Evolutionary conservation across 2,329 filamentous ascomycete genomes (phyloP), one percentile per base, ranked within the genome.

Genomic region (Colletotrichum musae): DNA sequence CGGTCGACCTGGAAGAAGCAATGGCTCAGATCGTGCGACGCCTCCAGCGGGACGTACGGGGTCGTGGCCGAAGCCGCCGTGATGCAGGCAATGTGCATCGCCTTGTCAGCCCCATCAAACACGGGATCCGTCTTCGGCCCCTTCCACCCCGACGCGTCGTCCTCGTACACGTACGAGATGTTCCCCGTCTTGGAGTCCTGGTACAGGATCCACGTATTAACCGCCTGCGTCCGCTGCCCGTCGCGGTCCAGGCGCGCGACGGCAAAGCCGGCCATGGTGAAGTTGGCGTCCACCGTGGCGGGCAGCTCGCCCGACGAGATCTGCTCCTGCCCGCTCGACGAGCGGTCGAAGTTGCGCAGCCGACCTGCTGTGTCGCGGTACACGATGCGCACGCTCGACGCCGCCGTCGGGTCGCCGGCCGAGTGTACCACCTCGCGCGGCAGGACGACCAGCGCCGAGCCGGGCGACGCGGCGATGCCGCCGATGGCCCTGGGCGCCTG

Each of bases 121-220:
- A 68, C 67, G 9, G 54, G 21, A 48, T 72, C 66, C 13, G 57
- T 60, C 21, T 56, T 36, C 10, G 69, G 65, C 18, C 61, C 62
- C n/a, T 71, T 64, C 73, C 71, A 74, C n/a, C 59, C 60, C 48
- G 58, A 67, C 24, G 43, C 59, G 48, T 70, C 68, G 7, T 65
- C 70, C 61, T 73, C 70, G 43, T 68, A 73, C 9, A 73, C 71
- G 10, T 61, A 61, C 15, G 70, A 71, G 21, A 74, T 71, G 47
- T 68, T 67, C 50, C 70, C 70, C n/a, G 45, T 64, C 28, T 39
- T 52, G 26, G 54, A 65, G 54, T 75, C 75, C 56, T 76, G 74
- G 16, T 74, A 75, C 10, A 74, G 48, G 16, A 75, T 63, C 60
- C 71, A 74, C 4, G 72, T 75, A 63, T 75, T 73, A 13, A 73